phyloP scores from a whole-genome alignment of 192 early-diverging fungal genomes.

The Pilaira anomala region DNA sequence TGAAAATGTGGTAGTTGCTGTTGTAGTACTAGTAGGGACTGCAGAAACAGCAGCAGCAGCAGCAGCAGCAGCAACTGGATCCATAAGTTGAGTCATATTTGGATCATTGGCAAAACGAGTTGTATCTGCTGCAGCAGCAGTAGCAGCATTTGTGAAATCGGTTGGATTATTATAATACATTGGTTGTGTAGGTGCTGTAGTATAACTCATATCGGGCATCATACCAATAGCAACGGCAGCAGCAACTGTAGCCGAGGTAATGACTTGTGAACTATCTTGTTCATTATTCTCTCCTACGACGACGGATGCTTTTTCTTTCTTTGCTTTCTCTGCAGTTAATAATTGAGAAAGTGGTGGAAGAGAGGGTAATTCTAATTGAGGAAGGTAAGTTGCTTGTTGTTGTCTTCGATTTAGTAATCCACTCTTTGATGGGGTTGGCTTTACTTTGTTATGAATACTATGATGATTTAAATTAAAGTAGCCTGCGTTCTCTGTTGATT shows the following conservation, averaged over 20 bases:
- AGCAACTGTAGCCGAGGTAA: not conserved
- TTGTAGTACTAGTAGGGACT: not conserved
- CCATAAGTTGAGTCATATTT: not conserved
- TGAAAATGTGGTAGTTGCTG: not conserved
- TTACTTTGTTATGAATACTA: not conserved
- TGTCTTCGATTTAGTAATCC: slow-evolving; percentile 8
- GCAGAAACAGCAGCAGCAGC: slow-evolving; percentile 1
- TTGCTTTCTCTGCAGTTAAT: not conserved
- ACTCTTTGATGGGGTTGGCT: not conserved
- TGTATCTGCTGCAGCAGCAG: not conserved
- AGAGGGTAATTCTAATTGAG: slow-evolving; percentile 18
- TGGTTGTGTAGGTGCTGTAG: not conserved
- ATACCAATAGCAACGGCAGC: not conserved
- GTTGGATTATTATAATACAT: slow-evolving; percentile 1
- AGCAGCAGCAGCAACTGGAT: not conserved
- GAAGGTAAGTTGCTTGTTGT: slow-evolving; percentile 6
- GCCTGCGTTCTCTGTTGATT: not conserved
- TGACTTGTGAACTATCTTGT: not conserved
- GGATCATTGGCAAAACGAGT: not conserved
- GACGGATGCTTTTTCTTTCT: not conserved
- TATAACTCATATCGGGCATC: not conserved
- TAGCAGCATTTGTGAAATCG: not conserved
- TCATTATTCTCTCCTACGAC: not conserved
- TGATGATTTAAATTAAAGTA: not conserved
- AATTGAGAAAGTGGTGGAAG: slow-evolving; percentile 23